phyloP scores from a whole-genome alignment of 345 rosid species.

The Noccaea caerulescens region DNA sequence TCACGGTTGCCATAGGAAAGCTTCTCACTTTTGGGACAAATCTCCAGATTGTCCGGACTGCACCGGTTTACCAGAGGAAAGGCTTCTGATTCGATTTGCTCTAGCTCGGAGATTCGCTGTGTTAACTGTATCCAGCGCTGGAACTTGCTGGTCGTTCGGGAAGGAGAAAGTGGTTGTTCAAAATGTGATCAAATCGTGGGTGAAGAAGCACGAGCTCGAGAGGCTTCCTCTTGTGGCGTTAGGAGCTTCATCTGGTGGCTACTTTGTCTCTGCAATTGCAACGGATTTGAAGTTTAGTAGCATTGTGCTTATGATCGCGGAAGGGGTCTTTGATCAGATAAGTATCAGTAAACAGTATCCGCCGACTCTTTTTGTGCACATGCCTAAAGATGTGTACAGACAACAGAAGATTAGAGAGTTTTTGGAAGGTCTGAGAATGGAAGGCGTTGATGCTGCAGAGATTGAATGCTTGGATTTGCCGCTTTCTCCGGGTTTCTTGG shows the following conservation, averaged over 20 bases:
- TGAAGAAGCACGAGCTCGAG: slow-evolving; percentile 54
- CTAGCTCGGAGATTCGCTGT: slow-evolving; percentile 65
- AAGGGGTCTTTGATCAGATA: slow-evolving; percentile 70
- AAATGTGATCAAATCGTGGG: slow-evolving; percentile 66
- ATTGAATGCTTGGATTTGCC: slow-evolving; percentile 74
- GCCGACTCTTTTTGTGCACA: slow-evolving; percentile 84
- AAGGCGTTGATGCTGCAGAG: slow-evolving; percentile 79
- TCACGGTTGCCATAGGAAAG: slow-evolving; percentile 89
- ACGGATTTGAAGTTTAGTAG: slow-evolving; percentile 63
- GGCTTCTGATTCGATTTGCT: slow-evolving; percentile 62
- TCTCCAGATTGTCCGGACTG: slow-evolving; percentile 67
- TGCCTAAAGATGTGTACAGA: slow-evolving; percentile 78
- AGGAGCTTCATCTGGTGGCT: slow-evolving; percentile 96
- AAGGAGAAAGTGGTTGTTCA: slow-evolving; percentile 60
- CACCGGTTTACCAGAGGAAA: slow-evolving; percentile 86
- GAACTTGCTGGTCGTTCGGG: slow-evolving; percentile 73
- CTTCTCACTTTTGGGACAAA: slow-evolving; percentile 82
- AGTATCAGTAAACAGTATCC: slow-evolving; percentile 65
- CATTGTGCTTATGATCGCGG: slow-evolving; percentile 82
- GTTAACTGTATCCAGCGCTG: slow-evolving; percentile 68
- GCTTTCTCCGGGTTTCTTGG: slow-evolving; percentile 53
- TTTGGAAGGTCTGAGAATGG: slow-evolving; percentile 54
- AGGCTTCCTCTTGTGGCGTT: slow-evolving; percentile 82
- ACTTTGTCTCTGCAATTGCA: slow-evolving; percentile 83
- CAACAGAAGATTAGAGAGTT: slow-evolving; percentile 67